Percentiles rank a stretch among this genome's conserved stretches.
These are phyloP conservation scores for Mikania micrantha DNA, from an alignment of 129 eudicot genomes.

Conservation along the genomic window DNA sequence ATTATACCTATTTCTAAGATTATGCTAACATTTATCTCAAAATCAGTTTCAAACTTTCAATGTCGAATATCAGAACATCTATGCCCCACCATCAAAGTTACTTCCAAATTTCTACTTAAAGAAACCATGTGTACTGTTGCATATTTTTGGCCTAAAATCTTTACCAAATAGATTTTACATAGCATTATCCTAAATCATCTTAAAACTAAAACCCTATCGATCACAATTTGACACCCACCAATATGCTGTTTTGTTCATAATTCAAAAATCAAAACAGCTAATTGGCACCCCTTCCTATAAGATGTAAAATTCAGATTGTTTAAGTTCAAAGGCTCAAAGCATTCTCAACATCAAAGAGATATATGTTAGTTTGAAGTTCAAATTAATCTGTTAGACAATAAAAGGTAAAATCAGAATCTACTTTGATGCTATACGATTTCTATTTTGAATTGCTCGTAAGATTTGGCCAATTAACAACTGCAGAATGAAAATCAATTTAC, in stretches of 20 bases:
- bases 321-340: too few relatives aligned
- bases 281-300: too few relatives aligned
- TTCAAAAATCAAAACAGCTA: neutral
- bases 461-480: neutral
- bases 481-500: neutral
- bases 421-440: too few relatives aligned
- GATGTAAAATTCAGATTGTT: too few relatives aligned
- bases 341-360: too few relatives aligned
- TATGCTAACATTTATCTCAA: neutral
- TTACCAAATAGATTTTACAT: neutral
- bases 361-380: too few relatives aligned
- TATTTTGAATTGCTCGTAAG: too few relatives aligned
- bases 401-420: too few relatives aligned
- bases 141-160: neutral
- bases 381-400: too few relatives aligned
- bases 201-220: neutral
- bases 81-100: neutral
- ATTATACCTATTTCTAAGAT: neutral
- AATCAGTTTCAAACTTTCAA: neutral
- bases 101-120: neutral
- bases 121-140: neutral
- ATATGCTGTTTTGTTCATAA: neutral
- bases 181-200: neutral
- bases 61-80: neutral
- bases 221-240: neutral